Conservation (phyloP, 2,329 filamentous ascomycete species). For the Talaromyces marneffei region DNA sequence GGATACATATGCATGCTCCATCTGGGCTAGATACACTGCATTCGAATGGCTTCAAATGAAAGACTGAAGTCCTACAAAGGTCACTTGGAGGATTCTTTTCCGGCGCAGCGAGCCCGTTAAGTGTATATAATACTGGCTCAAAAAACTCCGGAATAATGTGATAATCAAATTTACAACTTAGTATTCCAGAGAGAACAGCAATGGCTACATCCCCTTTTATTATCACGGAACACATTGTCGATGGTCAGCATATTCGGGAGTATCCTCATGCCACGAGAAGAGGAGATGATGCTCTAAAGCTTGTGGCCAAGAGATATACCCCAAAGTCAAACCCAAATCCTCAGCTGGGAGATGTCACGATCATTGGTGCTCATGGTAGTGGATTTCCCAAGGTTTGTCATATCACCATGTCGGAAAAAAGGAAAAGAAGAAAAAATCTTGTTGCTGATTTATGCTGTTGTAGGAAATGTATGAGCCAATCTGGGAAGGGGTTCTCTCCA, state of each 20-base stretch:
- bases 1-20: background rate
- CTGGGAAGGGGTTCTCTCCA: background rate
- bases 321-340: background rate
- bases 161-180: background rate
- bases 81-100: background rate
- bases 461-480: background rate
- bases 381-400: background rate
- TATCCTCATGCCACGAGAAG: background rate
- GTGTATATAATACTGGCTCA: background rate
- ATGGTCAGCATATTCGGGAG: background rate
- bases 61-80: background rate
- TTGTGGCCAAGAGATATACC: background rate
- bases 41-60: background rate
- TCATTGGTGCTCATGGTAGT: conserved; percentile 18
- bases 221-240: background rate
- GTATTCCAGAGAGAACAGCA: background rate
- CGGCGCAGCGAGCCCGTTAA: background rate
- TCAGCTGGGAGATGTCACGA: background rate
- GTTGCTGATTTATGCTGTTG: background rate
- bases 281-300: background rate
- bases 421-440: too few relatives aligned
- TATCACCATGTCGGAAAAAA: background rate
- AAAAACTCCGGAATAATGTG: background rate
- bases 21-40: background rate
- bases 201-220: background rate